These are phyloP conservation scores for Hymenoscyphus fraxineus DNA, from an alignment of 2,329 filamentous ascomycete genomes.

Conservation along the genomic window DNA sequence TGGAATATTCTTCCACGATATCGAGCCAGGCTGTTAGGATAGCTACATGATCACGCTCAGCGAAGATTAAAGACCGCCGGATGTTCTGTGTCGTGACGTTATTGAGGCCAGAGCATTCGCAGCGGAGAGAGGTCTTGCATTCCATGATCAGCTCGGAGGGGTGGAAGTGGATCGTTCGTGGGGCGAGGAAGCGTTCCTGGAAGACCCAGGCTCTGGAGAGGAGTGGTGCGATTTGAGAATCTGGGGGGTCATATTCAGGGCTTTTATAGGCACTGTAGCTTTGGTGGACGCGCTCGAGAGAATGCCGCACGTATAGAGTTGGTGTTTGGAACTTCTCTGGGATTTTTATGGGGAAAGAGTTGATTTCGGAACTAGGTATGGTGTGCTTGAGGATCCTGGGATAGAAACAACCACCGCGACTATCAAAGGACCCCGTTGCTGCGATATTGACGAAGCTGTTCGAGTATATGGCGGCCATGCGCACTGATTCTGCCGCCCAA, in stretches of 20 bases:
- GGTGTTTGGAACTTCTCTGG: no score
- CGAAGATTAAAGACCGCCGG: background rate
- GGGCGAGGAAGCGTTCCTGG: conserved; percentile 16
- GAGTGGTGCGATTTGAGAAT: background rate
- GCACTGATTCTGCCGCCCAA: background rate
- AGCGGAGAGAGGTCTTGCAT: background rate
- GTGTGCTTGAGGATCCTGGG: background rate
- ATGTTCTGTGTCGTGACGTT: background rate
- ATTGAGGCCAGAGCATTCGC: conserved; percentile 3
- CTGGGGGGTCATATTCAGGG: background rate
- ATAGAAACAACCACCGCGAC: background rate
- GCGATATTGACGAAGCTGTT: background rate
- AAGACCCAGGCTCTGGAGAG: conserved; percentile 16
- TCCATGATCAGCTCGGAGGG: conserved; percentile 8
- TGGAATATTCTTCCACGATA: conserved; percentile 1
- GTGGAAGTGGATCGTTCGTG: conserved; percentile 15
- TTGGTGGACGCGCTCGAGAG: background rate
- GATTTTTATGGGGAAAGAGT: background rate
- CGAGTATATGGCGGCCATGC: background rate
- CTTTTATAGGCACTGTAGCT: background rate
- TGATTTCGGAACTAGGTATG: background rate
- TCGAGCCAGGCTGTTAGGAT: background rate
- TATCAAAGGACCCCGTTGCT: background rate
- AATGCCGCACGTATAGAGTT: background rate
- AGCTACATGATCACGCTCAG: background rate